Percentiles rank a stretch among this genome's conserved stretches.
phyloP scores from a whole-genome alignment of 164 flowering plant species.

The Dillenia turbinata region DNA sequence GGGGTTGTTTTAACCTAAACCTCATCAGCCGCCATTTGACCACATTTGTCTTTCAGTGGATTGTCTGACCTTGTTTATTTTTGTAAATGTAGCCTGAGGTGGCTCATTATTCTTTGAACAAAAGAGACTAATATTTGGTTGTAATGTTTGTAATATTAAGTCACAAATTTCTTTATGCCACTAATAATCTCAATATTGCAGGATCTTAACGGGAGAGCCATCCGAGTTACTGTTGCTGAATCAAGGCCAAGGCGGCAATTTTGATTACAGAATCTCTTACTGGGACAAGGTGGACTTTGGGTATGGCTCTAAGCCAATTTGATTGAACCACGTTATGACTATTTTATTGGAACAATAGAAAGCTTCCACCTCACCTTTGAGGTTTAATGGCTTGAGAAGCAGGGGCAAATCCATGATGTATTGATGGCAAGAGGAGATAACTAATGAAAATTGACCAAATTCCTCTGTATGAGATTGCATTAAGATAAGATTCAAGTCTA shows the following conservation, averaged over 20 bases:
- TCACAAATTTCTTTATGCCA: neutral
- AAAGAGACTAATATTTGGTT: neutral
- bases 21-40: too few species aligned
- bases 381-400: conserved; percentile 9
- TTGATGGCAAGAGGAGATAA: too few species aligned
- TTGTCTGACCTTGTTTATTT: too few species aligned
- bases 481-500: too few species aligned
- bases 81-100: neutral
- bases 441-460: too few species aligned
- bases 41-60: neutral
- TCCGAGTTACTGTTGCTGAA: conserved; percentile 81
- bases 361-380: neutral
- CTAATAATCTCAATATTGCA: conserved; percentile 19
- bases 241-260: conserved; percentile 64
- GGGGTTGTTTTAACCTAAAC: too few species aligned
- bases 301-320: too few species aligned
- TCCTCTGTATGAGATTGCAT: too few species aligned
- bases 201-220: conserved; percentile 80
- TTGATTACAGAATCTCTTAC: conserved; percentile 26
- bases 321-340: neutral
- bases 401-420: neutral
- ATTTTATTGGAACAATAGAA: neutral
- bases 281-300: neutral
- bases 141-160: too few species aligned
- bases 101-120: neutral